Conservation (phyloP, 1,284 basidiomycete genomes). For the Ustilago loliicola region DNA sequence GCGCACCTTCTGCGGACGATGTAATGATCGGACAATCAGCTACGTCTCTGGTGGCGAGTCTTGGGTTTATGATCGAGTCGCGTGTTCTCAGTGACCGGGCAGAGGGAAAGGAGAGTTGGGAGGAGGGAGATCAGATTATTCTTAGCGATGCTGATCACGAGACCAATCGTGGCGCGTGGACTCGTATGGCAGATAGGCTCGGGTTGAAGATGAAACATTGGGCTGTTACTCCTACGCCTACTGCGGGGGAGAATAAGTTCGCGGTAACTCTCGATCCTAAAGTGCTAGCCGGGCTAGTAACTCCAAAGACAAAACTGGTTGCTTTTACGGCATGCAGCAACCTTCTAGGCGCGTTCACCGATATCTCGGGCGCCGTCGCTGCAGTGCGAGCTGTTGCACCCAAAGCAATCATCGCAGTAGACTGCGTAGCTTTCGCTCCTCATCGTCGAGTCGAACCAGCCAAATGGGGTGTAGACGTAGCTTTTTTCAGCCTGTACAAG, state of each 20-base stretch:
- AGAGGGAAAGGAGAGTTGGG: slow-evolving; percentile 76
- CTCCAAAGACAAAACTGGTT: slow-evolving; percentile 78
- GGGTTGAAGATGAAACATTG: slow-evolving; percentile 77
- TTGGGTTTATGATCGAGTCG: slow-evolving; percentile 47
- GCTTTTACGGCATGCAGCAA: slow-evolving; percentile 83
- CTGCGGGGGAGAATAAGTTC: slow-evolving; percentile 73
- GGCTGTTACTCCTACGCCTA: slow-evolving; percentile 72
- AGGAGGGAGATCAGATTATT: slow-evolving; percentile 80
- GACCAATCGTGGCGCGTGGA: slow-evolving; percentile 85
- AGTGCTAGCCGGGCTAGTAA: slow-evolving; percentile 77
- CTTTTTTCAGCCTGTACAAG: slow-evolving; percentile 82
- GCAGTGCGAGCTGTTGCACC: slow-evolving; percentile 74
- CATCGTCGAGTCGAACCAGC: slow-evolving; percentile 78
- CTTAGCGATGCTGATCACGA: slow-evolving; percentile 81
- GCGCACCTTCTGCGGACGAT: slow-evolving; percentile 76
- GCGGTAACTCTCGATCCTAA: slow-evolving; percentile 76
- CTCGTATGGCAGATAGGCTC: slow-evolving; percentile 77
- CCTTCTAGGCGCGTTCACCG: slow-evolving; percentile 78
- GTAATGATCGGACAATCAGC: slow-evolving; percentile 76
- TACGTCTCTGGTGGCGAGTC: slow-evolving; percentile 38
- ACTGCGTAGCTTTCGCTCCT: slow-evolving; percentile 84
- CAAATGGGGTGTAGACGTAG: slow-evolving; percentile 77
- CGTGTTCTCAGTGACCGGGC: slow-evolving; percentile 14
- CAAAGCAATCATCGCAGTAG: slow-evolving; percentile 77
- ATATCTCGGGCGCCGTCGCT: slow-evolving; percentile 70